phyloP scores from a whole-genome alignment of 202 grass and related monocot species.

The Dendrocalamus latiflorus region DNA sequence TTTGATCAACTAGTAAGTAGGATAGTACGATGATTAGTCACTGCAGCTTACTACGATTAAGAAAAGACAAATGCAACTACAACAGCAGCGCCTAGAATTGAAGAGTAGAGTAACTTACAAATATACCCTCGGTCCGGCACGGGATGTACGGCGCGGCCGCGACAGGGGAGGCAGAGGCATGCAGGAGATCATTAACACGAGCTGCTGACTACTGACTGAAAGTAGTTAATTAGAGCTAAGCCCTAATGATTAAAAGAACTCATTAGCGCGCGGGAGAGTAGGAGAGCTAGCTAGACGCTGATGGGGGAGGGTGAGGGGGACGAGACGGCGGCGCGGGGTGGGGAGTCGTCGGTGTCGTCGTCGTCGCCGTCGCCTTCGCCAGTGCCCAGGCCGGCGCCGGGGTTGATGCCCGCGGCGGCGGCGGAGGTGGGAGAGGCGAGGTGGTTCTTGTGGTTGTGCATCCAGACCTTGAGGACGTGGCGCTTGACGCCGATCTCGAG shows the following conservation, averaged over 20 bases:
- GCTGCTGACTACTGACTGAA: background rate
- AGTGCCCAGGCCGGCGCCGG: background rate
- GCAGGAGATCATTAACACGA: background rate
- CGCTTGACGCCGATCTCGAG: conserved; percentile 70
- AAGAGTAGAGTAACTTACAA: background rate
- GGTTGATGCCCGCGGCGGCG: background rate
- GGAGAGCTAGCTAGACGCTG: conserved; percentile 16
- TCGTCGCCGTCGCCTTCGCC: conserved; percentile 5
- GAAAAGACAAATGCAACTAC: background rate
- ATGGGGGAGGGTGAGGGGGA: conserved; percentile 34
- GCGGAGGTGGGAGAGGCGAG: conserved; percentile 20
- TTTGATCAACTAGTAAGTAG: background rate
- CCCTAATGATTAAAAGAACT: conserved; percentile 5
- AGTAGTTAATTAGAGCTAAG: conserved; percentile 21
- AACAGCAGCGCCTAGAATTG: background rate
- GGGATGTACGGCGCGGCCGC: conserved; percentile 30
- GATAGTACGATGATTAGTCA: conserved; percentile 27
- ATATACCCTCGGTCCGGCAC: background rate
- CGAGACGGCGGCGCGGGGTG: conserved; percentile 35
- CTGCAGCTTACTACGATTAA: background rate
- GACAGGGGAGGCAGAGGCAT: conserved; percentile 25
- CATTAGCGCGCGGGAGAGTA: background rate
- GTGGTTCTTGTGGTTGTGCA: conserved; percentile 98
- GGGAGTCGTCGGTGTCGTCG: conserved; percentile 47
- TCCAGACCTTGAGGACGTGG: conserved; percentile 99